A percentile compares a stretch with the other conserved stretches of the same genome.
These are phyloP conservation scores for Scheffersomyces segobiensis DNA, from an alignment of 1,139 yeast species.

Conservation along the genomic window DNA sequence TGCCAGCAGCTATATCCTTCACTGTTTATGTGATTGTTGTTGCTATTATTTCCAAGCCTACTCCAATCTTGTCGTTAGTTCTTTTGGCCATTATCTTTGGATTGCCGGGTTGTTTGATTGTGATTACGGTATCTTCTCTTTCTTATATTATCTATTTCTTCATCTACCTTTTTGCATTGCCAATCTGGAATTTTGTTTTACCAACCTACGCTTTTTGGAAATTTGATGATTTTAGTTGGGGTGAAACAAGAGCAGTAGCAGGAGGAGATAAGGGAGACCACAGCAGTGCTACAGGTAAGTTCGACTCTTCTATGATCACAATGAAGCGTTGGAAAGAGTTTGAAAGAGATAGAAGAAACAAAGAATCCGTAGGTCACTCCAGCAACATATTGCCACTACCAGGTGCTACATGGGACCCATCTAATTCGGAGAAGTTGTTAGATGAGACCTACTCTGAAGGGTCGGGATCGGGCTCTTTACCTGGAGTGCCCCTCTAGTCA, in stretches of 20 bases:
- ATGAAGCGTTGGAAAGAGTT: slow-evolving; percentile 96
- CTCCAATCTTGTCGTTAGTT: slow-evolving; percentile 78
- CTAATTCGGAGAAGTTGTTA: slow-evolving; percentile 29
- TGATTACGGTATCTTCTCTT: slow-evolving; percentile 81
- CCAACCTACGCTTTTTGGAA: slow-evolving; percentile 94
- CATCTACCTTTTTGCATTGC: slow-evolving; percentile 78
- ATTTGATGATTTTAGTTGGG: slow-evolving; percentile 98
- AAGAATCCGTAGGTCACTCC: slow-evolving; percentile 19
- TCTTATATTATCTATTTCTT: slow-evolving; percentile 81
- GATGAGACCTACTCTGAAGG: slow-evolving; percentile 31
- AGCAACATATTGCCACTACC: slow-evolving; percentile 32
- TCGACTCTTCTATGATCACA: slow-evolving; percentile 81
- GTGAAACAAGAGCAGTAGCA: slow-evolving; percentile 86
- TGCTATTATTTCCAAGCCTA: slow-evolving; percentile 78
- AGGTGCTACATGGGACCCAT: slow-evolving; percentile 52
- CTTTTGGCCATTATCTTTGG: slow-evolving; percentile 84
- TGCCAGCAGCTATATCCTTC: slow-evolving; percentile 89
- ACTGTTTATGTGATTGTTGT: slow-evolving; percentile 78
- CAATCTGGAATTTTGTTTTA: slow-evolving; percentile 91
- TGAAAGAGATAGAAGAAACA: slow-evolving; percentile 62
- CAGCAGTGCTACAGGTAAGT: slow-evolving; percentile 70
- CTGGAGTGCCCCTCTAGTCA: slow-evolving; percentile 7
- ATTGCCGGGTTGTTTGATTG: slow-evolving; percentile 82
- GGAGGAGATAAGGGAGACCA: slow-evolving; percentile 72
- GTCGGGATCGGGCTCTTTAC: slow-evolving; percentile 19